phyloP scores from a whole-genome alignment of 257 asterid species.

The Handroanthus guayacan region DNA sequence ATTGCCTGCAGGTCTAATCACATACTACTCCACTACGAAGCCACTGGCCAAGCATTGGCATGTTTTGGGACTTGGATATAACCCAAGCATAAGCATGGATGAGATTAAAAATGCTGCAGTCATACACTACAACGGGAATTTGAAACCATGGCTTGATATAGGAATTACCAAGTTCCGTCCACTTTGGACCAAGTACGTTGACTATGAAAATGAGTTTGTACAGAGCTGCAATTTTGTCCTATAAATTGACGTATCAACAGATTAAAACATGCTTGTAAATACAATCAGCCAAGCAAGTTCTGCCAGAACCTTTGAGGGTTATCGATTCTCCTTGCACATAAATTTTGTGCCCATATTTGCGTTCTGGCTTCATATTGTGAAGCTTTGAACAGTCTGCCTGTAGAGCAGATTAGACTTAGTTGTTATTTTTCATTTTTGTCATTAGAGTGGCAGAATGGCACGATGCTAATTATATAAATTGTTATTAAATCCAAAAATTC shows the following conservation, averaged over 20 bases:
- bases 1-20: slow-evolving; percentile 84
- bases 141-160: slow-evolving; percentile 79
- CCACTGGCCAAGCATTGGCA: slow-evolving; percentile 91
- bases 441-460: slow-evolving; percentile 3
- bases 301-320: slow-evolving; percentile 39
- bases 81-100: slow-evolving; percentile 58
- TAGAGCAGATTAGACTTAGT: slow-evolving; percentile 11
- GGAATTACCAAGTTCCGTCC: slow-evolving; percentile 77
- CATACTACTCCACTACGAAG: slow-evolving; percentile 90
- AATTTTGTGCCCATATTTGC: slow-evolving; percentile 7
- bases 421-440: not conserved
- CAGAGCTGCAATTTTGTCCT: slow-evolving; percentile 86
- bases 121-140: slow-evolving; percentile 55
- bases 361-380: not conserved
- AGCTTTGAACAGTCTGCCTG: slow-evolving; percentile 18
- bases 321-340: slow-evolving; percentile 47
- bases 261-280: slow-evolving; percentile 38
- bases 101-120: slow-evolving; percentile 54
- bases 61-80: slow-evolving; percentile 91
- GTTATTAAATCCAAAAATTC: not conserved
- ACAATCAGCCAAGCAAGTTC: slow-evolving; percentile 42
- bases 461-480: not conserved
- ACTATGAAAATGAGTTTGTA: slow-evolving; percentile 71
- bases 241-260: slow-evolving; percentile 35
- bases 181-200: slow-evolving; percentile 82